Conservation (phyloP, 176 grass and related monocot genomes). For the Phoenix roebelenii region DNA sequence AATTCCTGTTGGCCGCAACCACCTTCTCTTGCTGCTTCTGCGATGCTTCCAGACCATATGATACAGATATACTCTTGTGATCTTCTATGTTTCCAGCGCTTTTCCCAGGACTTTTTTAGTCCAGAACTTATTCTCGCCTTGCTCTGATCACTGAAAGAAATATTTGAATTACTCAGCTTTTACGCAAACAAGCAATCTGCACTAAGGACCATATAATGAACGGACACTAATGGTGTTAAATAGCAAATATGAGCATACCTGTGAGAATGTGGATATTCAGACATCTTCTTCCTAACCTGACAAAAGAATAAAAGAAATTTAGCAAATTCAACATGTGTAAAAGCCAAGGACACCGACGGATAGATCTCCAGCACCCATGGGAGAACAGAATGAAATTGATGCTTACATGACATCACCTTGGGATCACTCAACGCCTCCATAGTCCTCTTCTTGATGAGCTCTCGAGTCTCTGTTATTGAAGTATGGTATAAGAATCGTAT, state of each 20-base stretch:
- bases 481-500: not conserved
- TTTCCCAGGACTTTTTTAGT: constrained; percentile 46
- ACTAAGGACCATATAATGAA: too few relatives aligned
- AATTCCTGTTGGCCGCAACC: constrained; percentile 39
- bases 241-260: constrained; percentile 32
- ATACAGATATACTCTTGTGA: constrained; percentile 24
- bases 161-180: too few relatives aligned
- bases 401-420: constrained; percentile 99
- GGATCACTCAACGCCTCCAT: constrained; percentile 61
- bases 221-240: too few relatives aligned
- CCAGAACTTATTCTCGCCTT: constrained; percentile 63
- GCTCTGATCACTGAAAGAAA: constrained; percentile 39
- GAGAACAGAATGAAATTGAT: constrained; percentile 5
- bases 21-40: constrained; percentile 45
- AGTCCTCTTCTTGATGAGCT: constrained; percentile 56
- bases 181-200: too few relatives aligned
- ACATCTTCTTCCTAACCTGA: constrained; percentile 71
- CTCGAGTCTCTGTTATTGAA: constrained; percentile 42
- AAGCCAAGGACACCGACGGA: not conserved
- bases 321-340: not conserved
- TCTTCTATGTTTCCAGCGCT: constrained; percentile 17
- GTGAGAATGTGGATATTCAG: constrained; percentile 40
- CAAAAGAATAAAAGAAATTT: constrained; percentile 4
- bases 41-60: constrained; percentile 58
- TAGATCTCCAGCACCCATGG: too few relatives aligned